A percentile compares a stretch with the other conserved stretches of the same genome.
These are phyloP conservation scores for Tylopilus subfusipes DNA, from an alignment of 768 basidiomycete species.

Conservation along the genomic window DNA sequence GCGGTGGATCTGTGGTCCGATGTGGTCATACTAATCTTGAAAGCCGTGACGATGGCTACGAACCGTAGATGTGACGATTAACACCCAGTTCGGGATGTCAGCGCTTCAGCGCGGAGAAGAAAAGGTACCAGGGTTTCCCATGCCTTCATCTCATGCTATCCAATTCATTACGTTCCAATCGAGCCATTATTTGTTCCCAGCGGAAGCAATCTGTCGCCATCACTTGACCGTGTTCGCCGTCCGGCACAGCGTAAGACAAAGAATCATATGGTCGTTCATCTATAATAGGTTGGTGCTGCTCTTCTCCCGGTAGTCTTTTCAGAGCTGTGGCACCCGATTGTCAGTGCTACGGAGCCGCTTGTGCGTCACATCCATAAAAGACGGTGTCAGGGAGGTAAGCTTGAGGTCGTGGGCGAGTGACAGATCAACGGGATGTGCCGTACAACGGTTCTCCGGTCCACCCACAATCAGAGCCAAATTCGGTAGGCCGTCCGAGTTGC, in stretches of 20 bases:
- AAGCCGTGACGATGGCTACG: background rate
- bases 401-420: background rate
- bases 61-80: conserved; percentile 4
- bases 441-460: background rate
- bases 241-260: conserved; percentile 7
- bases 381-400: background rate
- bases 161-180: conserved; percentile 6
- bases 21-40: background rate
- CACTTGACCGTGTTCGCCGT: conserved; percentile 4
- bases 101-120: background rate
- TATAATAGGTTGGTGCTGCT: background rate
- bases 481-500: too few species aligned
- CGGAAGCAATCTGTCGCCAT: conserved; percentile 8
- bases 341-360: background rate
- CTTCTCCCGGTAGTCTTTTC: background rate
- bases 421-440: background rate
- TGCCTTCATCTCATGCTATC: conserved; percentile 9
- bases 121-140: background rate
- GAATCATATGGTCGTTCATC: background rate
- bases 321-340: background rate
- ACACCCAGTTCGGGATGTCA: background rate
- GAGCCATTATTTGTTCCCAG: conserved; percentile 10
- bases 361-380: background rate
- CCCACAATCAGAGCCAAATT: too few species aligned
- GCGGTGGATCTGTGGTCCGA: background rate